Evolutionary conservation across 2,329 filamentous ascomycete genomes (phyloP).

Genomic region (Monilinia laxa): DNA sequence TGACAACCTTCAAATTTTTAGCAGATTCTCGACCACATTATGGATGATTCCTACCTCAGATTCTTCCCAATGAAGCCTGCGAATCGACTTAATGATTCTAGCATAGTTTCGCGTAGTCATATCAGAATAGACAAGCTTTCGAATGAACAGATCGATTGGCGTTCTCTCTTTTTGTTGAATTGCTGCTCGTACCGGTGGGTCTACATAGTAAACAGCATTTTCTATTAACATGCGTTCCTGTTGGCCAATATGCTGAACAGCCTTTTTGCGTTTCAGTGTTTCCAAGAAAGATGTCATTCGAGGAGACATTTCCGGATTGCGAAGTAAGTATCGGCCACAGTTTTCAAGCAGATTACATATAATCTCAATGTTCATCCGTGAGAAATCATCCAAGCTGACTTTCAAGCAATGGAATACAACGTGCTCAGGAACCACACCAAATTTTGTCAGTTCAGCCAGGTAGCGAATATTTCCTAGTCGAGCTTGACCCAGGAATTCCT

Average conservation of each 20-base stretch:
- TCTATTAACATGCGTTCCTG: constrained; percentile 98
- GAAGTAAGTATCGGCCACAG: constrained; percentile 88
- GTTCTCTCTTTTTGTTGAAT: constrained; percentile 97
- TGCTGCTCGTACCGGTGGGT: constrained; percentile 87
- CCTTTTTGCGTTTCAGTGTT: constrained; percentile 92
- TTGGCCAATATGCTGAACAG: constrained; percentile 89
- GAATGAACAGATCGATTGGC: constrained; percentile 87
- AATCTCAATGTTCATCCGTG: constrained; percentile 98
- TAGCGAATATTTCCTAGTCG: constrained; percentile 96
- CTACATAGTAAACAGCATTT: constrained; percentile 97
- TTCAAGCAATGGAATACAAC: constrained; percentile 99
- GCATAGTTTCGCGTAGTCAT: constrained; percentile 93
- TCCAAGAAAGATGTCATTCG: constrained; percentile 94
- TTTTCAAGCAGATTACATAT: constrained; percentile 95
- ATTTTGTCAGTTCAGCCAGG: constrained; percentile 94
- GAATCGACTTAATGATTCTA: constrained; percentile 89
- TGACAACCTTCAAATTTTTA: constrained; percentile 35
- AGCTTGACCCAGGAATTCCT: constrained; percentile 94
- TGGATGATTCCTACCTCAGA: constrained; percentile 57
- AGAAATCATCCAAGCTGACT: constrained; percentile 96
- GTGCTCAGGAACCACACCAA: constrained; percentile 95
- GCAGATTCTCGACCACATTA: not conserved
- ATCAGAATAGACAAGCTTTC: constrained; percentile 89
- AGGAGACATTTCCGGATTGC: constrained; percentile 88
- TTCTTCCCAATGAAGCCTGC: constrained; percentile 97